Conservation (phyloP, 208 protist species). For the Leishmania arabica region DNA sequence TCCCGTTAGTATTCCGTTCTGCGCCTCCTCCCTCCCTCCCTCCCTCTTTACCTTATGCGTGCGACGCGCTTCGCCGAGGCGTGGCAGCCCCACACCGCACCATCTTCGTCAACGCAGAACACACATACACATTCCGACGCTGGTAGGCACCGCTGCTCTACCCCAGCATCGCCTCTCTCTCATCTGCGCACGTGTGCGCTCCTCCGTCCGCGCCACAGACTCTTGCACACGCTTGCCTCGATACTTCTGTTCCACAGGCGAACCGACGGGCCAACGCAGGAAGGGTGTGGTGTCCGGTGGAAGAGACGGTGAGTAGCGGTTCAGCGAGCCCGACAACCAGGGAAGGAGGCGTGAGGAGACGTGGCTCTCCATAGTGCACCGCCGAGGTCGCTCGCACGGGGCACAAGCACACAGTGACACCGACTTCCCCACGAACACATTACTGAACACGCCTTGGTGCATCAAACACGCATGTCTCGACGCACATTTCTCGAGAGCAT, state of each 20-base stretch:
- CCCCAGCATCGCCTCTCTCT: background rate
- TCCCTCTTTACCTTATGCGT: background rate
- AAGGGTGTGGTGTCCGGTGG: background rate
- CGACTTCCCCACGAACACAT: background rate
- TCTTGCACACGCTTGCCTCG: background rate
- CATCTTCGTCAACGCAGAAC: background rate
- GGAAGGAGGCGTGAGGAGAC: background rate
- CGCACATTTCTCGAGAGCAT: conserved; percentile 30
- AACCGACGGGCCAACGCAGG: background rate
- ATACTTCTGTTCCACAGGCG: background rate
- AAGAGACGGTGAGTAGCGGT: background rate
- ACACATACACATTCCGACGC: background rate
- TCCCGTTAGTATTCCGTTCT: background rate
- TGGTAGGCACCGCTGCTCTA: background rate
- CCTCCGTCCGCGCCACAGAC: background rate
- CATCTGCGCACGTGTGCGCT: background rate
- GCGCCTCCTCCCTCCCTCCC: background rate
- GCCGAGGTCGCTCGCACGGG: background rate
- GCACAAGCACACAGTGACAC: background rate
- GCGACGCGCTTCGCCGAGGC: background rate
- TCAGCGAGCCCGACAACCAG: background rate
- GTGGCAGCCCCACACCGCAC: background rate
- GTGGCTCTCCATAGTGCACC: background rate
- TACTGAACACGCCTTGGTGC: background rate
- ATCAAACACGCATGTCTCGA: conserved; percentile 18